Base-by-base conservation (phyloP, 202 grass and related monocot genomes). In the Dendrocalamus latiflorus region DNA sequence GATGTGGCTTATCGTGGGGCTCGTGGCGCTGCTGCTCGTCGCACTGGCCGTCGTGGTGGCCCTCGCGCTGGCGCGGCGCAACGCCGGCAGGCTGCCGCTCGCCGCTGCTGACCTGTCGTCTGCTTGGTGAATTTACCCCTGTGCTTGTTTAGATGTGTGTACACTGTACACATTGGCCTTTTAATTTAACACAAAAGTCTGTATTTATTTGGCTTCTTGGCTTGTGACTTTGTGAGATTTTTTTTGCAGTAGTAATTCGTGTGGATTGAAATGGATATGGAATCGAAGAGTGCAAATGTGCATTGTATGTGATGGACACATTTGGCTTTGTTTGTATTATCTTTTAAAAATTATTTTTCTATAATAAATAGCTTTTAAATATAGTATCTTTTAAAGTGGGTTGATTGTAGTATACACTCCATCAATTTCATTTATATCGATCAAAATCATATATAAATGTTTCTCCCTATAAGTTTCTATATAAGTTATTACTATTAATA, bases 11-110 rank as follows among this genome's bases (percentile, higher is more conserved):
- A 53, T 25, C 13, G 50, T 74, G 20, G 75, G 86, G 13, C 18
- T 91, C 68, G 44, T 55, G 21, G 83, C 68, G 8, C 36, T 93
- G 17, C 56, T 91, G 25, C 87, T 94, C 56, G 63, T 93, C 43
- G 80, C 79, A 15, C 59, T 90, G 18, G 77, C 79, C 45, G 76
- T 81, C 68, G 65, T 84, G 11, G 34, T 82, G 55, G 85, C 75
- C 51, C 11, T 89, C 79, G 59, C 22, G 50, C 77, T 89, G 49
- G 68, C 44, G 20, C 74, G 70, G 11, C 81, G 77, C 66, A 84
- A 53, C 65, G 68, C 15, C 54, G 65, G 54, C 43, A 51, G 24
- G 9, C 30, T 51, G 36, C 39, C 6, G 51, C 64, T 60, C 38
- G 59, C 47, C 44, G 53, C 14, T 6, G 82, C 38, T 5, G 25